phyloP scores from a whole-genome alignment of 2,329 filamentous ascomycete genomes.

The Aspergillus aculeatus region DNA sequence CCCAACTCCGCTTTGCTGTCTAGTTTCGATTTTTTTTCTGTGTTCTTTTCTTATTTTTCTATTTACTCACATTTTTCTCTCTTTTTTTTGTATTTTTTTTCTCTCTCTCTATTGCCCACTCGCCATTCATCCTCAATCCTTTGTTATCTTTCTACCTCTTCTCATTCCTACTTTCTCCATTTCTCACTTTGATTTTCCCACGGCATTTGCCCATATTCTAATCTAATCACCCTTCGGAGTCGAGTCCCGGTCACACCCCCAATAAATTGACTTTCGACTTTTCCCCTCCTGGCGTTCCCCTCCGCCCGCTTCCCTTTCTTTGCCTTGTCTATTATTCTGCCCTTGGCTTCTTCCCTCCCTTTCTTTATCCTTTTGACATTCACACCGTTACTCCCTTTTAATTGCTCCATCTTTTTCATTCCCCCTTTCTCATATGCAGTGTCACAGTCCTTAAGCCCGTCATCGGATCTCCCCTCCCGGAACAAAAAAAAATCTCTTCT shows the following conservation, averaged over 20 bases:
- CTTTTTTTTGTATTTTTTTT: no score
- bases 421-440: slow-evolving; percentile 8
- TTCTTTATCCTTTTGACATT: slow-evolving; percentile 5
- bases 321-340: slow-evolving; percentile 5
- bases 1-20: slow-evolving; percentile 1
- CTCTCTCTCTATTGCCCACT: neutral
- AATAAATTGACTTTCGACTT: slow-evolving; percentile 4
- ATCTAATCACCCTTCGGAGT: slow-evolving; percentile 5
- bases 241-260: slow-evolving; percentile 1
- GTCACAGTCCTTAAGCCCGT: slow-evolving; percentile 1
- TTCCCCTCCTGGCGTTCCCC: slow-evolving; percentile 6
- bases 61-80: slow-evolving; percentile 2
- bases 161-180: neutral
- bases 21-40: neutral
- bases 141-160: neutral
- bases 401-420: slow-evolving; percentile 3
- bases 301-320: slow-evolving; percentile 4
- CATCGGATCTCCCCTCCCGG: neutral
- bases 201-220: slow-evolving; percentile 8
- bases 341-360: slow-evolving; percentile 3
- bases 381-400: neutral
- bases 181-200: slow-evolving; percentile 4
- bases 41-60: slow-evolving; percentile 6
- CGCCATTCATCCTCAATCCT: neutral
- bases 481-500: slow-evolving; percentile 6